Conservation (phyloP, 345 rosid genomes). For the Odontarrhena argentea region DNA sequence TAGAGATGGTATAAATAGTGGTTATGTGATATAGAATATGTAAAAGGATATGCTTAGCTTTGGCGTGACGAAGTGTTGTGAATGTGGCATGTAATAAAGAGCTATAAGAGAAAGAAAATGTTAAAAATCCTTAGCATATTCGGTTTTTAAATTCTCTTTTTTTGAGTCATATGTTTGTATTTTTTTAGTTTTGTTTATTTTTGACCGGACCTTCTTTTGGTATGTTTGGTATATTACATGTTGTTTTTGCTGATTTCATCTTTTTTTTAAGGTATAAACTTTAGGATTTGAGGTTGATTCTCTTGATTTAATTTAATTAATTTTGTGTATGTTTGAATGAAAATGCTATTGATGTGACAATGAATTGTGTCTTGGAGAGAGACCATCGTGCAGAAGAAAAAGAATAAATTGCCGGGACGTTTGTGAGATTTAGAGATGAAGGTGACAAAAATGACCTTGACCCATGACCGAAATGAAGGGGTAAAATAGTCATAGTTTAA, state of each 20-base stretch:
- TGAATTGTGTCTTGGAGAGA: conserved; percentile 4
- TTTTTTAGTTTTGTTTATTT: conserved; percentile 9
- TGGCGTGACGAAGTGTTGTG: conserved; percentile 47
- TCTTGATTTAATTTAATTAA: background rate
- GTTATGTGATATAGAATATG: conserved; percentile 21
- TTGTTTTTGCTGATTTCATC: conserved; percentile 31
- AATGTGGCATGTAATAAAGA: conserved; percentile 42
- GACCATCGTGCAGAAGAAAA: conserved; percentile 27
- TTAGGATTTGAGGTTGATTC: conserved; percentile 38
- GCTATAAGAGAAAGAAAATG: background rate
- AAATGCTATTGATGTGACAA: conserved; percentile 34
- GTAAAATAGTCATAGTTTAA: background rate
- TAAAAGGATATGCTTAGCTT: conserved; percentile 43
- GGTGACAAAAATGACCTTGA: conserved; percentile 20
- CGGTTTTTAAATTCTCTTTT: conserved; percentile 24
- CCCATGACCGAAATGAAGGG: conserved; percentile 14
- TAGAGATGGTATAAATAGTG: conserved; percentile 35
- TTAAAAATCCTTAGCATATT: conserved; percentile 38
- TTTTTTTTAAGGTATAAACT: conserved; percentile 40
- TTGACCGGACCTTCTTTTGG: conserved; percentile 41
- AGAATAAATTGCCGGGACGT: conserved; percentile 31
- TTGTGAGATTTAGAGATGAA: conserved; percentile 20
- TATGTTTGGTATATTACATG: conserved; percentile 42
- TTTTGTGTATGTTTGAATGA: background rate
- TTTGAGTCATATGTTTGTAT: conserved; percentile 36